phyloP scores from a whole-genome alignment of 2,329 filamentous ascomycete genomes.

The Monascus ruber region DNA sequence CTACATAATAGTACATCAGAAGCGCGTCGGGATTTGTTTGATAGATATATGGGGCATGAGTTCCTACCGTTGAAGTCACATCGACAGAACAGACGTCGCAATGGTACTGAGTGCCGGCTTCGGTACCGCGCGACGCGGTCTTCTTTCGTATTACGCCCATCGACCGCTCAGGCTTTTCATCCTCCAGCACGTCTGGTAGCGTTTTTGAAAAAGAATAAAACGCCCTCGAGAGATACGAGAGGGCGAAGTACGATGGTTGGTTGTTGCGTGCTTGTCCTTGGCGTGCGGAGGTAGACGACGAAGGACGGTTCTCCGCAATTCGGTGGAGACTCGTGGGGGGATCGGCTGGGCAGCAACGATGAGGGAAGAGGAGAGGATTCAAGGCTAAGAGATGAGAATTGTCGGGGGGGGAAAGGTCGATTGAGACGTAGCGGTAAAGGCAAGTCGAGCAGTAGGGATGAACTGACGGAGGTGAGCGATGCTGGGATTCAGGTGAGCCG shows the following conservation, averaged over 20 bases:
- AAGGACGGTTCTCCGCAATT: slow-evolving; percentile 12
- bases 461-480: no score
- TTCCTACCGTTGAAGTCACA: slow-evolving; percentile 82
- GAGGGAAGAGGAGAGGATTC: no score
- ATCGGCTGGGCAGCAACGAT: no score
- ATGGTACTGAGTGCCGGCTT: slow-evolving; percentile 88
- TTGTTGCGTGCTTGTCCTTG: slow-evolving; percentile 5
- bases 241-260: slow-evolving; percentile 10
- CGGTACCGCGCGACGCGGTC: slow-evolving; percentile 70
- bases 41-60: background rate
- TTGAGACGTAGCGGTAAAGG: no score
- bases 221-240: slow-evolving; percentile 19
- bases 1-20: slow-evolving; percentile 34
- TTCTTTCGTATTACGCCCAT: slow-evolving; percentile 98
- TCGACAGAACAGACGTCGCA: slow-evolving; percentile 96
- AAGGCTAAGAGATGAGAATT: no score
- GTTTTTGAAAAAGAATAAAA: slow-evolving; percentile 15
- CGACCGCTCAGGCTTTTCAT: slow-evolving; percentile 27
- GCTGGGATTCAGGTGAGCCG: no score
- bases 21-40: background rate
- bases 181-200: slow-evolving; percentile 23
- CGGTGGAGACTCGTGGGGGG: slow-evolving; percentile 4
- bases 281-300: slow-evolving; percentile 6
- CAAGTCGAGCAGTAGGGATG: no score
- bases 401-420: no score